Base-by-base conservation (phyloP, 2,329 filamentous ascomycete genomes). In the Ophiostoma australiae region DNA sequence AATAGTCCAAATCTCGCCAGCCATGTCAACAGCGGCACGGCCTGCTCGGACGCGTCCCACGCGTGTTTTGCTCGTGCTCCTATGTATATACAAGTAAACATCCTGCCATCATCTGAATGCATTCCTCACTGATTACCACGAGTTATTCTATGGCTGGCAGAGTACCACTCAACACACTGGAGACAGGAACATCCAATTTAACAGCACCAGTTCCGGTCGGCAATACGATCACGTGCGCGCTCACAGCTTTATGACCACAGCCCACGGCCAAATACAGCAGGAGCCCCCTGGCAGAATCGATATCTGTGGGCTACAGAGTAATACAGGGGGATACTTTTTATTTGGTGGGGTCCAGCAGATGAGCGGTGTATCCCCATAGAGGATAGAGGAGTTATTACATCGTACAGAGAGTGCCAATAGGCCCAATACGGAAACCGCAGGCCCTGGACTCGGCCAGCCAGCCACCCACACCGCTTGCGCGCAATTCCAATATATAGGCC, bases 321-420 rank as follows among this genome's bases (percentile, higher is more conserved):
- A 7, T 65, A 27, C 61, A 65, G 61, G 61, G 61, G 61, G 61
- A 7, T 65, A 27, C 61, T 65, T 65, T 37, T 35, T 13, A 20
- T 20, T 65, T 65, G 33, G 61, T 65, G 61, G 61, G 61, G 61
- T 65, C 13, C 52, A 58, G 61, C 15, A 33, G 61, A 65, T 65
- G 61, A 65, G 61, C 61, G 61, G 61, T 65, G 31, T 65, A 37
- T 37, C 31, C 13, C 27, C 11, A n/a, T 31, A 31, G 27, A 65
- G 11, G 39, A 37, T 37, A 37, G 61, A n/a, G 44, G 44, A 48
- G 44, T n/a, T 17, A 48, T 48, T 48, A 48, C 44, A 20, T 11
- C 10, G 37, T 39, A 39, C 37, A 11, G 37, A 37, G 44, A 48
- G 44, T 48, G 44, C 44, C 44, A 48, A 48, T 48, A 48, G 44